Conservation (phyloP, 345 rosid species). For the Gossypium arboreum region DNA sequence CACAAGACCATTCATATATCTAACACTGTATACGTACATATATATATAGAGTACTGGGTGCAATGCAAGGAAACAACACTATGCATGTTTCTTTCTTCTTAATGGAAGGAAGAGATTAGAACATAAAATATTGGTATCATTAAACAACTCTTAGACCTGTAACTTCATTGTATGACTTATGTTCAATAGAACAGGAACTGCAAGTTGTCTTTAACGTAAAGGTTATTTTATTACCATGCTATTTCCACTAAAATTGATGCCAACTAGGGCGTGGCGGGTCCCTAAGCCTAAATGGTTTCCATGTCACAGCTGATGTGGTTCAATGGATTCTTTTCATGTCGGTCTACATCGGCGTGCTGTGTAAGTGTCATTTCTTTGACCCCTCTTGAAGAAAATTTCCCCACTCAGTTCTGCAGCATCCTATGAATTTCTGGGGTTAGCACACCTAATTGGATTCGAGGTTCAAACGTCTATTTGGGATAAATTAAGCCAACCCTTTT, state of each 20-base stretch:
- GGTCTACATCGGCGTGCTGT: constrained; percentile 17
- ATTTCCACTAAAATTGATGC: neutral
- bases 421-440: neutral
- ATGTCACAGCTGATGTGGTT: constrained; percentile 39
- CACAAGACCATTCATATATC: neutral
- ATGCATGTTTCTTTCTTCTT: too few species aligned
- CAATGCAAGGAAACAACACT: neutral
- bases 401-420: neutral
- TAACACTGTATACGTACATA: too few species aligned
- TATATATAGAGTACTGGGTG: neutral
- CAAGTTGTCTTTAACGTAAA: neutral
- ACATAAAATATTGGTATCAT: neutral
- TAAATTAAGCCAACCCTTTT: neutral
- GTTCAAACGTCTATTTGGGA: neutral
- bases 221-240: neutral
- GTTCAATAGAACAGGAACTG: neutral
- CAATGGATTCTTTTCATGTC: constrained; percentile 12
- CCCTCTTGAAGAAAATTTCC: neutral
- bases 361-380: neutral
- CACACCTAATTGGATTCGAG: neutral
- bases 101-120: too few species aligned
- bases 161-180: neutral
- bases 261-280: neutral
- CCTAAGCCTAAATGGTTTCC: constrained; percentile 30
- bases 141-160: neutral